phyloP scores from a whole-genome alignment of 179 eudicot species.

The Spergularia azorica region DNA sequence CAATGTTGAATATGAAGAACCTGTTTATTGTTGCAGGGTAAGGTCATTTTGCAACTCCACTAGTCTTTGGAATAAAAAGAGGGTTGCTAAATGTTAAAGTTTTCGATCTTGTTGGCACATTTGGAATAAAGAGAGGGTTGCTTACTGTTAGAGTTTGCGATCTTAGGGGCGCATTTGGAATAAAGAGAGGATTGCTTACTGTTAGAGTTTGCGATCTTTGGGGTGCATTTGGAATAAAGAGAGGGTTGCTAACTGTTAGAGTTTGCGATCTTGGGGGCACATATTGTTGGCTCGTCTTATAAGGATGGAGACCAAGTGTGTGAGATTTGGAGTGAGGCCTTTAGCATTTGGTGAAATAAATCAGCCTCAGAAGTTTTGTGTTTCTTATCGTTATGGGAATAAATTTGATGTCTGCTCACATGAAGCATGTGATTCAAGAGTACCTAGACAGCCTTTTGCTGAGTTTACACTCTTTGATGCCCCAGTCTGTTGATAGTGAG shows the following conservation, averaged over 20 bases:
- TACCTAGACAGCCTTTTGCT: slow-evolving; percentile 57
- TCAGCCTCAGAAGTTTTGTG: slow-evolving; percentile 78
- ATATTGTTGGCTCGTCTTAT: slow-evolving; percentile 44
- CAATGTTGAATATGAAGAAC: background rate
- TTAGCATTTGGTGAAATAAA: slow-evolving; percentile 55
- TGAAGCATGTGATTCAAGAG: slow-evolving; percentile 74
- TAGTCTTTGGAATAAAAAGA: slow-evolving; percentile 57
- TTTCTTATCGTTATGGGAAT: slow-evolving; percentile 72
- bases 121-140: no score
- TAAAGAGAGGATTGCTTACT: slow-evolving; percentile 59
- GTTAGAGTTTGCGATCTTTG: slow-evolving; percentile 53
- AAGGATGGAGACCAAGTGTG: slow-evolving; percentile 66
- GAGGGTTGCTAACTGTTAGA: no score
- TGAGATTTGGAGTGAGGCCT: slow-evolving; percentile 75
- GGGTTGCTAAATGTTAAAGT: slow-evolving; percentile 58
- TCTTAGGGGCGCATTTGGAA: slow-evolving; percentile 52
- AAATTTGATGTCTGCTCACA: slow-evolving; percentile 57
- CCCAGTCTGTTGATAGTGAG: slow-evolving; percentile 58
- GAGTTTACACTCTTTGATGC: slow-evolving; percentile 63
- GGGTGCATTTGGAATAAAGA: no score
- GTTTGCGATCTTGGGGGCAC: slow-evolving; percentile 30
- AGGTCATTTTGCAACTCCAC: slow-evolving; percentile 72
- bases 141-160: no score
- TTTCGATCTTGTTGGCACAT: slow-evolving; percentile 38
- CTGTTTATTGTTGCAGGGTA: slow-evolving; percentile 39